phyloP scores from a whole-genome alignment of 768 basidiomycete species.

The Tulasnella sp. region DNA sequence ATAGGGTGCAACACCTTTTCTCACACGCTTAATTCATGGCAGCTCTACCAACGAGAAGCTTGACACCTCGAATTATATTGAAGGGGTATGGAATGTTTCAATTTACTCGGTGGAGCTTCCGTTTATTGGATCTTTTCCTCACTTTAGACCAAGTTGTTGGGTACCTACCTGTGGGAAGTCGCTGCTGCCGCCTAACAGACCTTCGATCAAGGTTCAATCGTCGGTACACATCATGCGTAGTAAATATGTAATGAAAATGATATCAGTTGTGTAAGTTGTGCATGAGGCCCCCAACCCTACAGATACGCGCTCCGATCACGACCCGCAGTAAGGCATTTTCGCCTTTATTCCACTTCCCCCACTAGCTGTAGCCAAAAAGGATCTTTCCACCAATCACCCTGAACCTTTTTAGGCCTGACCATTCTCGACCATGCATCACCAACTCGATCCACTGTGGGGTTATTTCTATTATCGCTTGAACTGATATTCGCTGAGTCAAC shows the following conservation, averaged over 20 bases:
- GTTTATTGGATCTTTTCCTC: background rate
- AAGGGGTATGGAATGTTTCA: slow-evolving; percentile 44
- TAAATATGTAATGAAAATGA: background rate
- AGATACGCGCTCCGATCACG: background rate
- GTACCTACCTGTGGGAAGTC: slow-evolving; percentile 70
- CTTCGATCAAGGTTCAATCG: background rate
- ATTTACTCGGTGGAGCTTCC: background rate
- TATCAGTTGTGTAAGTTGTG: background rate
- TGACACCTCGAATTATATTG: slow-evolving; percentile 76
- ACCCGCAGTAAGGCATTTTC: background rate
- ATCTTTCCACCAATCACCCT: slow-evolving; percentile 11
- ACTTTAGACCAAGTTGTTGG: slow-evolving; percentile 55
- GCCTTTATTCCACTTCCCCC: background rate
- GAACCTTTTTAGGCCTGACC: slow-evolving; percentile 17
- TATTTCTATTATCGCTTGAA: too few relatives aligned
- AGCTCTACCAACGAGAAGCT: slow-evolving; percentile 94
- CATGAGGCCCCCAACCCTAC: background rate
- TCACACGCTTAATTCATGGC: background rate
- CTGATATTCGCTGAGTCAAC: slow-evolving; percentile 6
- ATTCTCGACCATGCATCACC: slow-evolving; percentile 15
- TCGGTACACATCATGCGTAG: background rate
- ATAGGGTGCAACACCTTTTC: too few relatives aligned
- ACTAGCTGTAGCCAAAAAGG: background rate
- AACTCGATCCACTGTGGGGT: too few relatives aligned
- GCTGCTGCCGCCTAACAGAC: slow-evolving; percentile 23